Conservation (phyloP, 768 basidiomycete species). For the Exsudoporus frostii region DNA sequence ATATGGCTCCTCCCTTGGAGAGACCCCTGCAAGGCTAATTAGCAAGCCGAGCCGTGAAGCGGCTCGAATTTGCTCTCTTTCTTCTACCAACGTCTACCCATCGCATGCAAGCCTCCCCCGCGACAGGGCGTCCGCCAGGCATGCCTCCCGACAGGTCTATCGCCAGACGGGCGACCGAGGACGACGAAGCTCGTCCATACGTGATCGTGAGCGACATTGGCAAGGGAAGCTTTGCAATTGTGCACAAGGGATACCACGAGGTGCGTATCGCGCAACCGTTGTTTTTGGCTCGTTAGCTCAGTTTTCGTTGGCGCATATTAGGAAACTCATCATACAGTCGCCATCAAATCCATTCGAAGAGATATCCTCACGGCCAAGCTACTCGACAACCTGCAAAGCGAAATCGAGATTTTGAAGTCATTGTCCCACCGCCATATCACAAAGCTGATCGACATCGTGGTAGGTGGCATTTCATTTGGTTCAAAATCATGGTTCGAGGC, state of each 20-base stretch:
- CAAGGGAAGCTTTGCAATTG: slow-evolving; percentile 93
- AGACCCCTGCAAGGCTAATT: slow-evolving; percentile 28
- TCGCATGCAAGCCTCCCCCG: slow-evolving; percentile 20
- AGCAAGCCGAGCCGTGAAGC: slow-evolving; percentile 15
- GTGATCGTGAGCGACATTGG: slow-evolving; percentile 75
- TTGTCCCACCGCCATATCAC: slow-evolving; percentile 93
- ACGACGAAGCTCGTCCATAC: slow-evolving; percentile 74
- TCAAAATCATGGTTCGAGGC: background rate
- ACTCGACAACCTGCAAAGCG: slow-evolving; percentile 96
- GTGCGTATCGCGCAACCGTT: slow-evolving; percentile 41
- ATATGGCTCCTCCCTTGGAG: slow-evolving; percentile 17
- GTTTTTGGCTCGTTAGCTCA: background rate
- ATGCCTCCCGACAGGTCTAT: slow-evolving; percentile 29
- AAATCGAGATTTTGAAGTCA: slow-evolving; percentile 94
- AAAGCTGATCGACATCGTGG: slow-evolving; percentile 87
- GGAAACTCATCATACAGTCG: slow-evolving; percentile 78
- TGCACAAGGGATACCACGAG: slow-evolving; percentile 91
- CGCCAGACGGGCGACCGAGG: slow-evolving; percentile 41
- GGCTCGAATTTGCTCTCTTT: slow-evolving; percentile 5
- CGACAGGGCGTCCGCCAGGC: slow-evolving; percentile 17
- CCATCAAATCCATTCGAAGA: slow-evolving; percentile 91
- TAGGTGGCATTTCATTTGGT: slow-evolving; percentile 35
- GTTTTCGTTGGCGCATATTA: slow-evolving; percentile 30
- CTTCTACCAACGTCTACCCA: slow-evolving; percentile 10
- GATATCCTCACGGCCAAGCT: slow-evolving; percentile 87